A percentile compares a stretch with the other conserved stretches of the same genome.
phyloP scores from a whole-genome alignment of 805 yeast genomes.

The Metschnikowia koreensis region DNA sequence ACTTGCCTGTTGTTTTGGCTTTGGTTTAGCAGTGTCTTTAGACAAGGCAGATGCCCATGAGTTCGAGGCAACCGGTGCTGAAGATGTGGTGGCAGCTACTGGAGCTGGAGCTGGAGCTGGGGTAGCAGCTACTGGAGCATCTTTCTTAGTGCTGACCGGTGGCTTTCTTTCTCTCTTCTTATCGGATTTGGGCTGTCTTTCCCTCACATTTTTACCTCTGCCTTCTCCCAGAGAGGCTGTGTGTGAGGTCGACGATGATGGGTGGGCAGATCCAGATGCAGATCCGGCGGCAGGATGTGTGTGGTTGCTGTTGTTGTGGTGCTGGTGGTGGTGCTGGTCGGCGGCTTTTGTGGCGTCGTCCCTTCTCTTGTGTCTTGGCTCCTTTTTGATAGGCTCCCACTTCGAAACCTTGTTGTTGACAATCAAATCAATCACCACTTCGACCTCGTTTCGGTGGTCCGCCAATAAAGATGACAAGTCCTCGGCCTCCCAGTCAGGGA shows the following conservation, averaged over 20 bases:
- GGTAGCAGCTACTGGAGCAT: constrained; percentile 17
- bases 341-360: constrained; percentile 20
- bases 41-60: constrained; percentile 47
- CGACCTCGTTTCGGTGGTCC: constrained; percentile 73
- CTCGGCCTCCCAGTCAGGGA: constrained; percentile 91
- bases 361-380: constrained; percentile 49
- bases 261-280: too few relatives aligned
- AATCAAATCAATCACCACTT: constrained; percentile 79
- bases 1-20: constrained; percentile 21
- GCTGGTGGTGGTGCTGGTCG: constrained; percentile 4
- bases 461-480: constrained; percentile 74
- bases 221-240: constrained; percentile 5
- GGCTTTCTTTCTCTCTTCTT: constrained; percentile 17
- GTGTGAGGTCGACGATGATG: neutral
- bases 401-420: constrained; percentile 85
- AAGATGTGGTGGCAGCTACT: constrained; percentile 17
- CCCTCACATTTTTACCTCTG: constrained; percentile 12
- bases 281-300: neutral
- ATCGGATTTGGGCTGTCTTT: constrained; percentile 15
- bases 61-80: constrained; percentile 22
- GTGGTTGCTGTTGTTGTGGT: too few relatives aligned
- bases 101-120: constrained; percentile 18
- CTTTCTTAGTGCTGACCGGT: constrained; percentile 13
- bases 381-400: constrained; percentile 90
- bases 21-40: constrained; percentile 34